Evolutionary conservation across 768 basidiomycete genomes (phyloP).

Genomic region (Tylopilus subfusipes): DNA sequence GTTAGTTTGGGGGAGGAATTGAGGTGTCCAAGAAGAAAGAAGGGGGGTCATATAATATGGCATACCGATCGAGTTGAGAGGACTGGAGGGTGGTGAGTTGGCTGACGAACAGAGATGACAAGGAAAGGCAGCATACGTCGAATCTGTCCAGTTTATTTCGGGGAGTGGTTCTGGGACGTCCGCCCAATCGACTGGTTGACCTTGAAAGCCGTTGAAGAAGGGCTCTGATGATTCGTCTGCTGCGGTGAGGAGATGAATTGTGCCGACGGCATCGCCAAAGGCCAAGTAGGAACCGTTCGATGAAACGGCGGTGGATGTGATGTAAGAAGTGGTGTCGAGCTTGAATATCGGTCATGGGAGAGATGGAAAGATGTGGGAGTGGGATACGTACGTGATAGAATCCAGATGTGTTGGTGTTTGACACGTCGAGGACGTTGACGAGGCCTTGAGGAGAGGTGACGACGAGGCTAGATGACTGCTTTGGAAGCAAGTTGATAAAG

Average conservation of each 20-base stretch:
- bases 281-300: constrained; percentile 89
- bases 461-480: constrained; percentile 66
- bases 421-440: constrained; percentile 80
- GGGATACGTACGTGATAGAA: constrained; percentile 68
- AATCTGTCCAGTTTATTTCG: constrained; percentile 75
- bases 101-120: not conserved
- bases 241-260: constrained; percentile 77
- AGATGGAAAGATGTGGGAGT: not conserved
- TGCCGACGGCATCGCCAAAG: constrained; percentile 85
- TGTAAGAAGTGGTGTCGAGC: constrained; percentile 70
- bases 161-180: constrained; percentile 67
- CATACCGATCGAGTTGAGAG: constrained; percentile 84
- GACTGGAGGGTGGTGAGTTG: constrained; percentile 42
- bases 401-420: constrained; percentile 62
- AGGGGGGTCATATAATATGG: constrained; percentile 76
- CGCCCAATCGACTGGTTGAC: constrained; percentile 82
- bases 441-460: constrained; percentile 79
- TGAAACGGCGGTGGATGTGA: constrained; percentile 79
- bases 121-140: constrained; percentile 53
- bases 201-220: constrained; percentile 89
- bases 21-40: constrained; percentile 60
- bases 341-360: constrained; percentile 26
- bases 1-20: constrained; percentile 50
- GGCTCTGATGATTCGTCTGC: constrained; percentile 53
- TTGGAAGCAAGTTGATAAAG: constrained; percentile 79